phyloP scores from a whole-genome alignment of 208 protist species.

The Naegleria lovaniensis region DNA sequence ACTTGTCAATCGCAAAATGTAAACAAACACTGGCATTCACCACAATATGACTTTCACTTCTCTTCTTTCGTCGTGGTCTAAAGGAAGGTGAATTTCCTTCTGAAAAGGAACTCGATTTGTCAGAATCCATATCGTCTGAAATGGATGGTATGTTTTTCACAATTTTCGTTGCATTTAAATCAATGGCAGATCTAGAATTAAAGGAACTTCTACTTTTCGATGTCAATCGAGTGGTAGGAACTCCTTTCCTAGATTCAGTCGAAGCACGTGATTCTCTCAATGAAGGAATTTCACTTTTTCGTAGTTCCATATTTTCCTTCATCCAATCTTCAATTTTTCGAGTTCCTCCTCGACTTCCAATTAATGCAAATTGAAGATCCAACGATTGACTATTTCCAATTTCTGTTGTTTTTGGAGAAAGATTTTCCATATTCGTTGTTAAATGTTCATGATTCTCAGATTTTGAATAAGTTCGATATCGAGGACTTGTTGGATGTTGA shows the following conservation, averaged over 20 bases:
- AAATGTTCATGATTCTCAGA: background rate
- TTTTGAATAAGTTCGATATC: background rate
- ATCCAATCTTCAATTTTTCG: background rate
- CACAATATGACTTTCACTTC: background rate
- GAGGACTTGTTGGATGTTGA: background rate
- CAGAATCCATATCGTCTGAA: background rate
- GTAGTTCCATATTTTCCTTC: background rate
- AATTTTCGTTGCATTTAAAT: background rate
- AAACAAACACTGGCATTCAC: background rate
- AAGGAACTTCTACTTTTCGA: background rate
- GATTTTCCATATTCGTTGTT: background rate
- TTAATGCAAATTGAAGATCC: background rate
- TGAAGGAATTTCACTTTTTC: background rate
- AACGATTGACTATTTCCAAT: background rate
- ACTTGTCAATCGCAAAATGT: background rate
- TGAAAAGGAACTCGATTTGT: background rate
- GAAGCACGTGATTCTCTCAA: background rate
- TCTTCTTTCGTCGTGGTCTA: background rate
- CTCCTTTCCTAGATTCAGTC: background rate
- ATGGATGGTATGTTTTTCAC: background rate
- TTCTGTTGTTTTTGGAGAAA: background rate
- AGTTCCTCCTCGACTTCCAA: background rate
- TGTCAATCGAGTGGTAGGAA: background rate
- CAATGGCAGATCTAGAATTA: background rate
- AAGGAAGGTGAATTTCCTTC: background rate